A percentile compares a stretch with the other conserved stretches of the same genome.
phyloP scores from a whole-genome alignment of 257 asterid genomes.

The Przewalskia tangutica region DNA sequence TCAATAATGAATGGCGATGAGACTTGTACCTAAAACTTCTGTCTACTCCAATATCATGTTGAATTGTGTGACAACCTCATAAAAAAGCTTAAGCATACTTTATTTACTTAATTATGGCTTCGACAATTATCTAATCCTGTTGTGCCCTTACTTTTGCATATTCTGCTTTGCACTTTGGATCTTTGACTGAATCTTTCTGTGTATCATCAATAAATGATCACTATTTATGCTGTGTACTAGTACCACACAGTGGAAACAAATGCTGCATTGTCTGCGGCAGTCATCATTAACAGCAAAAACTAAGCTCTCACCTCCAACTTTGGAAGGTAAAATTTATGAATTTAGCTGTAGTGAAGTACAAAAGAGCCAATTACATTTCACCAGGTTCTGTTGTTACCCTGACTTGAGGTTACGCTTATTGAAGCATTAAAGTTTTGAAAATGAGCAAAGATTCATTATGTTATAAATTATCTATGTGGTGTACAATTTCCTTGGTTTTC shows the following conservation, averaged over 20 bases:
- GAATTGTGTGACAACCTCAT: no score
- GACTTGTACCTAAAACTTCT: no score
- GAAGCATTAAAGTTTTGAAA: neutral
- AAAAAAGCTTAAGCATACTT: no score
- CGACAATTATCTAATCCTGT: no score
- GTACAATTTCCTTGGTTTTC: neutral
- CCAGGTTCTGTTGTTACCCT: neutral
- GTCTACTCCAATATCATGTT: no score
- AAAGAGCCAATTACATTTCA: neutral
- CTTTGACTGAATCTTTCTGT: conserved; percentile 5
- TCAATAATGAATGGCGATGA: no score
- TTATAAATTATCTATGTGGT: no score
- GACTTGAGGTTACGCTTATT: neutral
- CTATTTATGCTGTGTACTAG: conserved; percentile 16
- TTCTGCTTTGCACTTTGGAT: neutral
- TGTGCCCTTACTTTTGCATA: neutral
- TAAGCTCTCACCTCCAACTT: conserved; percentile 43
- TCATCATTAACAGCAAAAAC: conserved; percentile 25
- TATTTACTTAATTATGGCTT: no score
- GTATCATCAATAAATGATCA: conserved; percentile 15
- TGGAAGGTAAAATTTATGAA: conserved; percentile 35
- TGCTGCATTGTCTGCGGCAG: conserved; percentile 44
- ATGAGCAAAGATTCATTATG: neutral
- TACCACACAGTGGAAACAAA: conserved; percentile 24
- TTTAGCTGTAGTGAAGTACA: neutral